These are phyloP conservation scores for Phytophthora melonis DNA, from an alignment of 352 stramenopile species.

Conservation along the genomic window DNA sequence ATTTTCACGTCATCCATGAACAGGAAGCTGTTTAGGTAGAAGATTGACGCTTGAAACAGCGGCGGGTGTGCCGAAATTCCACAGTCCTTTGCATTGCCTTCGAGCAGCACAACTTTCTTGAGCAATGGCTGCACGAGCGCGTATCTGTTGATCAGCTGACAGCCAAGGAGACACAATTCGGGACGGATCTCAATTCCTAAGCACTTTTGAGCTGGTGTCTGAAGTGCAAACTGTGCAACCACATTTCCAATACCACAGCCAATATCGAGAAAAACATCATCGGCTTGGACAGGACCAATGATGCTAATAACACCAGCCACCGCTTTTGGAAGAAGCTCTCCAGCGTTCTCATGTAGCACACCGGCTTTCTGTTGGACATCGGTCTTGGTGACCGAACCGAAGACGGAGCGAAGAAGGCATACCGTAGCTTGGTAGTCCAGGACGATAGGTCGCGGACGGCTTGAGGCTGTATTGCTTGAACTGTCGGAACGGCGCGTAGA, in stretches of 20 bases:
- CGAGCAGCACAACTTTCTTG: slow-evolving; percentile 9
- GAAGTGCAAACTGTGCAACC: slow-evolving; percentile 6
- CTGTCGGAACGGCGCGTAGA: too few relatives aligned
- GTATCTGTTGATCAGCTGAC: slow-evolving; percentile 3
- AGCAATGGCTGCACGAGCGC: slow-evolving; percentile 11
- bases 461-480: too few relatives aligned
- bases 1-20: slow-evolving; percentile 11
- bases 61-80: neutral
- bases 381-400: slow-evolving; percentile 7
- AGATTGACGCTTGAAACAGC: slow-evolving; percentile 9
- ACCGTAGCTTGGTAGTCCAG: slow-evolving; percentile 1
- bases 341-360: slow-evolving; percentile 13
- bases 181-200: slow-evolving; percentile 12
- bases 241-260: slow-evolving; percentile 11
- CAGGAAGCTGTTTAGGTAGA: slow-evolving; percentile 20
- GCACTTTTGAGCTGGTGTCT: neutral
- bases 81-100: slow-evolving; percentile 6
- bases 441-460: neutral
- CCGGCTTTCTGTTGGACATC: slow-evolving; percentile 12
- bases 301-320: neutral
- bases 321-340: slow-evolving; percentile 5
- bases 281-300: neutral
- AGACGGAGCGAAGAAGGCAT: slow-evolving; percentile 5
- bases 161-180: slow-evolving; percentile 1
- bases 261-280: slow-evolving; percentile 18